Evolutionary conservation across 1,139 yeast species (phyloP), one percentile per base, ranked within the genome.

Genomic region (Lodderomyces jiufengensis): DNA sequence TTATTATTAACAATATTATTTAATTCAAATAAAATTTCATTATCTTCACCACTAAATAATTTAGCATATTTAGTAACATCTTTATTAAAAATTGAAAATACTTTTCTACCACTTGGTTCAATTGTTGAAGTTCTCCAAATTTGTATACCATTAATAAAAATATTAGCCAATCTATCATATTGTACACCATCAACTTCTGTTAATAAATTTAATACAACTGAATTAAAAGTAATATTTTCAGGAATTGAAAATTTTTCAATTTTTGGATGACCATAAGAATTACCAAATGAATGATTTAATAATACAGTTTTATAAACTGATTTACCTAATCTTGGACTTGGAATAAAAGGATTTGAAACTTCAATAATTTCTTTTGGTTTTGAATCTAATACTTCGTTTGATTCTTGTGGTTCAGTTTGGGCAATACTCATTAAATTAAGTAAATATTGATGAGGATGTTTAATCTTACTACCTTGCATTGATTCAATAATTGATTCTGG

Each of bases 71-170:
- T 60, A 4, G 90, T 70, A 2, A 84, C 74, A 51, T 87, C 95
- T 52, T 84, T 85, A 23, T 68, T 61, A 34, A 71, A 63, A 10
- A 61, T 54, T 11, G 82, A 74, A 48, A 64, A 69, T 3, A 74
- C 69, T 3, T 58, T 47, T 18, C 49, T 50, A 36, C 75, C 69
- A 42, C 78, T 76, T 0, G 95, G 95, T 57, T 86, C 95, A 13
- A 85, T 79, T 2, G 95, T 86, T 3, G 92, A 80, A 0, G 94
- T 80, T 55, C 95, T 70, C 95, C 95, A 86, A 24, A 86, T 59
- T 47, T 84, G 85, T 11, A 73, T 69, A 16, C 80, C 85, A 37
- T 75, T 74, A 20, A 86, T 55, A 49, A 73, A 82, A 20, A 86
- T 57, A 50, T 84, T 86, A 10, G 82, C 84, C 48, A 86, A 64